These are phyloP conservation scores for Gamsiella multidivaricata DNA, from an alignment of 192 early-diverging fungal species.

Conservation along the genomic window DNA sequence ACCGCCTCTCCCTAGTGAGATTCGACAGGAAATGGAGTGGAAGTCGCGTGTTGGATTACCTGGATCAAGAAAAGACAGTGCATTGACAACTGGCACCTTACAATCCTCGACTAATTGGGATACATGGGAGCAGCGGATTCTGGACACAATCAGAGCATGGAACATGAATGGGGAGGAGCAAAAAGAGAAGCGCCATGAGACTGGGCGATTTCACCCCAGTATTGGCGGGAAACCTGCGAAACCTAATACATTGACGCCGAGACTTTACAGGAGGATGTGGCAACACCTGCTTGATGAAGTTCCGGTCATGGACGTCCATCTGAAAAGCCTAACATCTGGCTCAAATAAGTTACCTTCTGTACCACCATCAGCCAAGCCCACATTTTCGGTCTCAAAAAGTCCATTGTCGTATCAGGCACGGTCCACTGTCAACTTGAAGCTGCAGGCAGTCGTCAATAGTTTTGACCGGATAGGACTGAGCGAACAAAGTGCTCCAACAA, in stretches of 20 bases:
- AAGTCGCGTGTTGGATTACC: slow-evolving; percentile 35
- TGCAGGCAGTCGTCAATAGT: slow-evolving; percentile 26
- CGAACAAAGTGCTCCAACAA: neutral
- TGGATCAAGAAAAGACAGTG: neutral
- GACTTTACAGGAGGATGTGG: slow-evolving; percentile 48
- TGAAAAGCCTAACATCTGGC: neutral
- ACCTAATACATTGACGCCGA: slow-evolving; percentile 11
- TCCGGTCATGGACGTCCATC: slow-evolving; percentile 18
- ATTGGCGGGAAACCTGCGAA: slow-evolving; percentile 45
- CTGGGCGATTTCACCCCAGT: slow-evolving; percentile 24
- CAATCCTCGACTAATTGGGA: neutral
- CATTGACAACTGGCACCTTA: neutral
- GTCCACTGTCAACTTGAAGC: neutral
- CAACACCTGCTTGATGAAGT: slow-evolving; percentile 33
- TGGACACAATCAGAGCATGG: slow-evolving; percentile 29
- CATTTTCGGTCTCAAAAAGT: slow-evolving; percentile 24
- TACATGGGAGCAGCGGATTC: slow-evolving; percentile 18
- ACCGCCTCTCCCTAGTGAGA: slow-evolving; percentile 14
- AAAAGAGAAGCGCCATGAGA: slow-evolving; percentile 9
- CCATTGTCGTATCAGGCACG: slow-evolving; percentile 10
- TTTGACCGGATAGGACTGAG: slow-evolving; percentile 35
- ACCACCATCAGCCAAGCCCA: neutral
- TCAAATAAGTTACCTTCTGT: neutral
- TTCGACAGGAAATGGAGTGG: slow-evolving; percentile 37
- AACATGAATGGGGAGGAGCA: slow-evolving; percentile 18